Evolutionary conservation across 139 green algal genomes (phyloP).

Genomic region (Chlamydomonas applanata): DNA sequence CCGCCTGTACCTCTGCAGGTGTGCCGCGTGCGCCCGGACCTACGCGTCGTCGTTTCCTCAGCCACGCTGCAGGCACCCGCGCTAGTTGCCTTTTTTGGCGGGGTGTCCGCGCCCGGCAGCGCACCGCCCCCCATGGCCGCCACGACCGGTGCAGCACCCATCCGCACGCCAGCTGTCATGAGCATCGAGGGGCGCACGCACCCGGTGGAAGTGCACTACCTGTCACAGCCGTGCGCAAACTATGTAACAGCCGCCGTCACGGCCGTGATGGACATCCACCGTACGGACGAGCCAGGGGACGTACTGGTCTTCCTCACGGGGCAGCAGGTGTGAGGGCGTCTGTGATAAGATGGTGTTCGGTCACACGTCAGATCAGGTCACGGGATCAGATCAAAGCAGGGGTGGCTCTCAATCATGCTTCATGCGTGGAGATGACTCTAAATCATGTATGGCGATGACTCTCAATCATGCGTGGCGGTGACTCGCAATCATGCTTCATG

Average conservation of each 20-base stretch:
- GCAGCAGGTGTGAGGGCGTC: constrained; percentile 58
- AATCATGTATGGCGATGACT: too few relatives aligned
- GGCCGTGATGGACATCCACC: constrained; percentile 73
- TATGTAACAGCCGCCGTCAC: constrained; percentile 77
- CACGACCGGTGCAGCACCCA: not conserved
- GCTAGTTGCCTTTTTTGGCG: constrained; percentile 71
- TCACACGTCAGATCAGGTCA: too few relatives aligned
- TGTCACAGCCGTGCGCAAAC: constrained; percentile 57
- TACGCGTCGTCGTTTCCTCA: constrained; percentile 85
- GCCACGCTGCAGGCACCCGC: constrained; percentile 79
- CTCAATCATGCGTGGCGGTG: too few relatives aligned
- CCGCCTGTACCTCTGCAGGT: constrained; percentile 60
- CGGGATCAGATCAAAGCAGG: too few relatives aligned
- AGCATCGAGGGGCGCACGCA: constrained; percentile 73
- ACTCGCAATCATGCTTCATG: too few relatives aligned
- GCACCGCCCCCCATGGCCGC: not conserved
- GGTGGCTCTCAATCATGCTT: too few relatives aligned
- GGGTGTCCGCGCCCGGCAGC: not conserved
- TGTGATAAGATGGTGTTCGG: too few relatives aligned
- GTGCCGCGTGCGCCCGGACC: constrained; percentile 72
- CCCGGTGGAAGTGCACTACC: constrained; percentile 83
- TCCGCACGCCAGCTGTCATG: constrained; percentile 53
- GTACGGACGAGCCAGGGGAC: constrained; percentile 77
- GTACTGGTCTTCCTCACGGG: constrained; percentile 92
- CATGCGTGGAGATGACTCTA: too few relatives aligned